Evolutionary conservation across 352 stramenopile genomes (phyloP).

Genomic region (Phytophthora cactorum): DNA sequence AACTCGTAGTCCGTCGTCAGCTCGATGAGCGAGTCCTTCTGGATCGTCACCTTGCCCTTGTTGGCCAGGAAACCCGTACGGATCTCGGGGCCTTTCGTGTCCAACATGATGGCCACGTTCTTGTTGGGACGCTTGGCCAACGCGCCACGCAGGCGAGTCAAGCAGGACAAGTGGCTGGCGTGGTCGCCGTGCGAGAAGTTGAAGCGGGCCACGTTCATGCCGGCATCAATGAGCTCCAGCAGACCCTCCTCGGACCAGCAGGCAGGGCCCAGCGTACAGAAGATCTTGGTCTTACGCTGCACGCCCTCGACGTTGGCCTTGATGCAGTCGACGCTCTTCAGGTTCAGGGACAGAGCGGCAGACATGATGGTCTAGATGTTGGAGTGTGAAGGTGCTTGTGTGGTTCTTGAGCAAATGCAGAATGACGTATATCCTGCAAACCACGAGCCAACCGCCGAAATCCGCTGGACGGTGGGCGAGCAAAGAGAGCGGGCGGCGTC

Average conservation of each 20-base stretch:
- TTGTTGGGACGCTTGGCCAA: slow-evolving; percentile 71
- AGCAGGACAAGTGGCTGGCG: slow-evolving; percentile 75
- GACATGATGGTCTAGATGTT: slow-evolving; percentile 23
- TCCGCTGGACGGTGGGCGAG: slow-evolving; percentile 26
- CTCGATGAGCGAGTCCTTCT: slow-evolving; percentile 64
- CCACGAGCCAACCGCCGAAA: slow-evolving; percentile 10
- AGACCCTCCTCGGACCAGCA: slow-evolving; percentile 95
- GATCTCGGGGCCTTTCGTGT: slow-evolving; percentile 97
- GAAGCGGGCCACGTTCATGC: slow-evolving; percentile 97
- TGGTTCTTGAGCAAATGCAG: slow-evolving; percentile 30
- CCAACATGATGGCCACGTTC: slow-evolving; percentile 93
- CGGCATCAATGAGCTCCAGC: slow-evolving; percentile 87
- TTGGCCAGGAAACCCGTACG: slow-evolving; percentile 89
- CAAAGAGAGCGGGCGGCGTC: slow-evolving; percentile 16
- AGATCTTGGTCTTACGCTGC: slow-evolving; percentile 87
- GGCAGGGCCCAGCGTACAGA: slow-evolving; percentile 89
- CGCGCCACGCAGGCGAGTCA: slow-evolving; percentile 64
- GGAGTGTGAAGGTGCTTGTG: slow-evolving; percentile 15
- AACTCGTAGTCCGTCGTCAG: slow-evolving; percentile 71
- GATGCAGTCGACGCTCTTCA: slow-evolving; percentile 32
- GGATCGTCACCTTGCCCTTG: slow-evolving; percentile 72
- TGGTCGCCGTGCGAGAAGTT: slow-evolving; percentile 99
- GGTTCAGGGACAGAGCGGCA: slow-evolving; percentile 30
- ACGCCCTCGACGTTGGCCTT: slow-evolving; percentile 31
- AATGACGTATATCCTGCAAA: slow-evolving; percentile 20